A percentile compares a stretch with the other conserved stretches of the same genome.
Conservation (phyloP, 2,329 filamentous ascomycete genomes). For the Rutstroemia sp. region DNA sequence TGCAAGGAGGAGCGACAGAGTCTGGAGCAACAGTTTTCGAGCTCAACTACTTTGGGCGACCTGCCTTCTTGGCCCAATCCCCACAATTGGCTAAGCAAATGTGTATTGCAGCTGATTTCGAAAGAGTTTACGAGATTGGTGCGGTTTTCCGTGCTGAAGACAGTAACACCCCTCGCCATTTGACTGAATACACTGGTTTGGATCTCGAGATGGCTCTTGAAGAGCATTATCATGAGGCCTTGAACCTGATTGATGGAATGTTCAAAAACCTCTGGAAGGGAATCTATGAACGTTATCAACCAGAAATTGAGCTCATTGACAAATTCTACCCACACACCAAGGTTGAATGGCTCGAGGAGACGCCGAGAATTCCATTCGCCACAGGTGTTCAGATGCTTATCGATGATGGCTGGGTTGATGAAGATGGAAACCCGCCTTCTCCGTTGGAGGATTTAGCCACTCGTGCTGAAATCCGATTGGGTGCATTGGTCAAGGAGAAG, state of each 20-base stretch:
- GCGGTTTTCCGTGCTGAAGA: conserved; percentile 92
- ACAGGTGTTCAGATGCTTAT: conserved; percentile 78
- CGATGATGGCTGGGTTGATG: conserved; percentile 67
- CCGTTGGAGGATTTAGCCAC: conserved; percentile 77
- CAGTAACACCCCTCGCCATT: conserved; percentile 87
- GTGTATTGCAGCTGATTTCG: conserved; percentile 83
- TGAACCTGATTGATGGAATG: conserved; percentile 68
- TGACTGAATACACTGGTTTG: conserved; percentile 90
- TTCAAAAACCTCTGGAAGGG: conserved; percentile 74
- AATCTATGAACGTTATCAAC: conserved; percentile 59
- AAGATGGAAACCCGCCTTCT: conserved; percentile 64
- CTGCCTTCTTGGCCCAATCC: conserved; percentile 83
- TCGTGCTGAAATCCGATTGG: conserved; percentile 78
- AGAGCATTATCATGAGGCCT: conserved; percentile 81
- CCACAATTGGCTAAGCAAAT: conserved; percentile 92
- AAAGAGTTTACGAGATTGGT: conserved; percentile 81
- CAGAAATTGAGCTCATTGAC: conserved; percentile 73
- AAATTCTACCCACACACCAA: conserved; percentile 81
- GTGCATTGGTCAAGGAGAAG: conserved; percentile 77
- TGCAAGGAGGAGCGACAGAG: conserved; percentile 84
- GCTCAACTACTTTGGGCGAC: conserved; percentile 82
- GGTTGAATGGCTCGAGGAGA: conserved; percentile 79
- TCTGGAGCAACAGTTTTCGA: conserved; percentile 88
- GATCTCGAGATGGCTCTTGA: conserved; percentile 91
- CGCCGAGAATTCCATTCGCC: conserved; percentile 70